phyloP scores from a whole-genome alignment of 345 rosid genomes.

The Salix viminalis region DNA sequence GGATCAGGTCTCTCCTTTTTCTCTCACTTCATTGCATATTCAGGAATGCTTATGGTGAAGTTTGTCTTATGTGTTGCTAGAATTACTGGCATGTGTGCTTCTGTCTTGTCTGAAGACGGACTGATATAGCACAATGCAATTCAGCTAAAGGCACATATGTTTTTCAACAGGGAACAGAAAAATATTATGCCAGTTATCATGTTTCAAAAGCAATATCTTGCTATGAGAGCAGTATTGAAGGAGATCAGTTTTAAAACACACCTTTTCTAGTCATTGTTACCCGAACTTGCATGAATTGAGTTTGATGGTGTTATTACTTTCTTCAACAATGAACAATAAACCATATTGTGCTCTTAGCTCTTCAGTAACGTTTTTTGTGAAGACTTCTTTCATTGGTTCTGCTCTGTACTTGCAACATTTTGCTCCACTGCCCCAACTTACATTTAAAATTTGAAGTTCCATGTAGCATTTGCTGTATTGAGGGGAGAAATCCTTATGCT shows the following conservation, averaged over 20 bases:
- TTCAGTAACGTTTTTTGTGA: not conserved
- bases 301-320: not conserved
- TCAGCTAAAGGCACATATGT: not conserved
- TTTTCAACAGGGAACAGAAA: not conserved
- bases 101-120: not conserved
- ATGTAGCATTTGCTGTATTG: not conserved
- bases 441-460: not conserved
- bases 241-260: not conserved
- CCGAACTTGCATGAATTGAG: not conserved
- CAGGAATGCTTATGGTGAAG: no score
- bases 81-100: not conserved
- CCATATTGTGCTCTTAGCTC: no score
- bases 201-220: not conserved
- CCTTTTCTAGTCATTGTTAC: not conserved
- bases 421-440: not conserved
- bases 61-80: not conserved
- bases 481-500: not conserved
- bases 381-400: not conserved
- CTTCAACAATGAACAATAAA: not conserved
- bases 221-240: not conserved
- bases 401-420: not conserved
- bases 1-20: slow-evolving; percentile 14
- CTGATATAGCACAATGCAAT: not conserved
- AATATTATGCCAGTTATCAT: not conserved
- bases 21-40: not conserved